Evolutionary conservation across 352 stramenopile genomes (phyloP), one percentile per base, ranked within the genome.

Genomic region (Lagenidium giganteum): DNA sequence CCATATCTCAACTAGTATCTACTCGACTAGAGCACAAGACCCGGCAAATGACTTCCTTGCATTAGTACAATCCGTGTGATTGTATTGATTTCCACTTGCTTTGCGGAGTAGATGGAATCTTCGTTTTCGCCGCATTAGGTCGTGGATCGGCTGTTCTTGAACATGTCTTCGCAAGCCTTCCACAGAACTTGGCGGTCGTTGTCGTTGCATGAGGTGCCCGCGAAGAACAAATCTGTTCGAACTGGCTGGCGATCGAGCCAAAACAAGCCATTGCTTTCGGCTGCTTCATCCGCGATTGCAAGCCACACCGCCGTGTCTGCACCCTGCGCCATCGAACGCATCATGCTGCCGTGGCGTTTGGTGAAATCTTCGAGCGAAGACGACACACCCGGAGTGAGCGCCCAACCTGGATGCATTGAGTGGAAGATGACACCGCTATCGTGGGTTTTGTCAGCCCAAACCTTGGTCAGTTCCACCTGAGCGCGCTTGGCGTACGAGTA

Each of bases 231-330:
- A 36, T 81, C 68, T 6, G 64, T 77, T 17, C 50, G 48, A 18
- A 65, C 54, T 35, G 60, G 53, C 42, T 60, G 30, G 28, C 62
- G 65, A 32, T 81, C 68, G 21, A 81, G 43, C 64, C 63, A 81
- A 33, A 81, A 81, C 13, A 56, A 45, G 0, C 64, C 68, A 32
- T 66, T 75, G 27, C 54, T 51, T 6, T 31, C 13, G 11, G 51
- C 64, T 5, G 59, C 58, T 32, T 70, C 55, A 33, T 64, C 57
- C 13, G 68, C 61, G 30, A 71, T 69, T 18, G 59, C 67, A 2
- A 81, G 68, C 68, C 65, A 81, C 30, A 76, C 57, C 6, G 56
- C 56, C 13, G 65, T 81, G 47, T 77, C 68, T 5, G 61, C 68
- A 8, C 61, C 64, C 30, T 81, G 62, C 12, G 59, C 33, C 22